Base-by-base conservation (phyloP, 805 yeast species). In the Pichia cabralensis region DNA sequence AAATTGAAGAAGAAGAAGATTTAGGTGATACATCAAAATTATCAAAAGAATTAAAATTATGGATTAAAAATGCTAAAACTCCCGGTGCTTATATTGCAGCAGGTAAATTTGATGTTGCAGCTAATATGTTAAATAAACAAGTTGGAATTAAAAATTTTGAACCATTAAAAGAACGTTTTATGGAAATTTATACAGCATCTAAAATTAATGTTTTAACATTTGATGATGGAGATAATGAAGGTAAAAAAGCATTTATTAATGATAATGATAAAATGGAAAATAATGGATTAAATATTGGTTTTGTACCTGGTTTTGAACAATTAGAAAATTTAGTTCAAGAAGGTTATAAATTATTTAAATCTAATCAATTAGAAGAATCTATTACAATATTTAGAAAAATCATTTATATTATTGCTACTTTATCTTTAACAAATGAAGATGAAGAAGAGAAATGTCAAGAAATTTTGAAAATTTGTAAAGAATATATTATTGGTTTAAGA, bases 21-120 rank as follows among this genome's bases (percentile, higher is more conserved):
- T 48, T 33, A 3, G 28, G 35, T 22, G 46, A 39, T 22, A 19
- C 21, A 14, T 14, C 47, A 5, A 63, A 56, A 17, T 54, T 61
- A 41, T 68, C 67, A 12, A 71, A 71, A 19, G 95, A 88, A 54
- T 60, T 76, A 22, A 77, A 78, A 4, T 58, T 60, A 39, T 94
- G 99, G 98, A 71, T 83, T 21, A 80, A 89, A 45, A 84, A 81
- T 58, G 82, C 95, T 13, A 81, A 80, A 43, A 71, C 88, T 36
- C 85, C 96, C 5, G 96, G 95, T 21, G 85, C 84, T 19, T 83
- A 85, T 48, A 86, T 80, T 50, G 96, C 98, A 2, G 86, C 96
- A 3, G 99, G 99, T 48, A 82, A 94, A 5, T 89, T 89, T 55
- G 96, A 86, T 46, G 81, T 89, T 35, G 99, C 97, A 25, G 92